Base-by-base conservation (phyloP, 192 early-diverging fungal genomes). In the Umbelopsis vinacea region DNA sequence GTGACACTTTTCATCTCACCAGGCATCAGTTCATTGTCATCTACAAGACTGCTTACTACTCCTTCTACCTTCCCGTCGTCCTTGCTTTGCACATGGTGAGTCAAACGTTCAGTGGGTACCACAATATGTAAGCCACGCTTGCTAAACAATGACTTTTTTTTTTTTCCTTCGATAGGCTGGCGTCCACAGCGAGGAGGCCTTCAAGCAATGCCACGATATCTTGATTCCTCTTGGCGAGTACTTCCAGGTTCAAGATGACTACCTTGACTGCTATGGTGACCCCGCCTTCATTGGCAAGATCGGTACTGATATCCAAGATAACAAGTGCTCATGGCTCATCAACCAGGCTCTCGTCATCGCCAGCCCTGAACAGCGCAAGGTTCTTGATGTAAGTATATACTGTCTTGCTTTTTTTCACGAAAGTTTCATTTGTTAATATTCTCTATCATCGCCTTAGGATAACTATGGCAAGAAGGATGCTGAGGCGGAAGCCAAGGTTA, bases 191-290 rank as follows among this genome's bases (percentile, higher is more conserved):
- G 91, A 90, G 74, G 74, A 75, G 24, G 91, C 93, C 23, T 97
- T 87, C 88, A 80, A 91, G 83, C 88, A 95, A 68, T 94, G 97
- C 24, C 83, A 90, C 76, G 85, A 84, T 47, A 93, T 99, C 37
- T 86, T 99, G 48, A 85, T 99, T 53, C 97, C 97, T 10, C 82
- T 99, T 37, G 97, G 97, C 43, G 94, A 96, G 83, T 99, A 99
- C 81, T 99, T 99, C 89, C 97, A 99, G 85, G 86, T 96, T 67
- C 97, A 99, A 79, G 97, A 99, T 79, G 97, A 99, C 78, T 99
- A 94, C 77, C 79, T 99, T 79, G 97, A 99, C 85, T 98, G 96
- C 86, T 99, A 90, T 73, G 97, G 93, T 71, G 87, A 84, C 40
- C 94, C 96, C 6, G 88, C 86, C 60, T 84, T 93, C 46, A 98